phyloP scores from a whole-genome alignment of 768 basidiomycete genomes.

The Tulasnella sp. region DNA sequence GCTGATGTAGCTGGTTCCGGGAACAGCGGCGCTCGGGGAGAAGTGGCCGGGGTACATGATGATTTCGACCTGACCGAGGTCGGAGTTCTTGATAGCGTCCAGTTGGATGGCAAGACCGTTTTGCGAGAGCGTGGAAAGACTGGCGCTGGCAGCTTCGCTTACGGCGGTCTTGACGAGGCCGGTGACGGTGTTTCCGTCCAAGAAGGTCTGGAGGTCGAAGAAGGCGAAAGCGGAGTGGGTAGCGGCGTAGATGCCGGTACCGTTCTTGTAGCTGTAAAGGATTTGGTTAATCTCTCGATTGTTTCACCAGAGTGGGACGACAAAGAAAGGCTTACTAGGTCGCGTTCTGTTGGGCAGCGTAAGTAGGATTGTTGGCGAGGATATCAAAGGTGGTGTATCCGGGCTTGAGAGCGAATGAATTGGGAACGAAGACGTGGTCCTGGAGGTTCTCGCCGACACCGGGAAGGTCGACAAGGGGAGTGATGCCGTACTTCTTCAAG shows the following conservation, averaged over 20 bases:
- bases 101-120: not conserved
- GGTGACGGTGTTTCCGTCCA: not conserved
- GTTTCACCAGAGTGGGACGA: not conserved
- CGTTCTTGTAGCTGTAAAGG: constrained; percentile 7
- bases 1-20: constrained; percentile 40
- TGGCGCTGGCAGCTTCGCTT: not conserved
- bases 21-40: constrained; percentile 24
- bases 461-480: constrained; percentile 52
- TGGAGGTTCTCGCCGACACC: constrained; percentile 40
- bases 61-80: constrained; percentile 1
- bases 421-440: constrained; percentile 10
- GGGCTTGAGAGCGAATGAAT: constrained; percentile 12
- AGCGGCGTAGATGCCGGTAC: constrained; percentile 6
- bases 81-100: not conserved
- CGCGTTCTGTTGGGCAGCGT: not conserved
- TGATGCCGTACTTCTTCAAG: constrained; percentile 43
- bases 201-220: constrained; percentile 2
- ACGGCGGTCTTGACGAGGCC: not conserved
- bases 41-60: constrained; percentile 11
- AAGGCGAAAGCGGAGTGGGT: constrained; percentile 13
- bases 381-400: constrained; percentile 13
- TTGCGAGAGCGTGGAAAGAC: not conserved
- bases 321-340: not conserved
- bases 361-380: constrained; percentile 5
- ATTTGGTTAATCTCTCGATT: not conserved